A percentile compares a stretch with the other conserved stretches of the same genome.
phyloP scores from a whole-genome alignment of 805 yeast species.

The Candida ulmi region DNA sequence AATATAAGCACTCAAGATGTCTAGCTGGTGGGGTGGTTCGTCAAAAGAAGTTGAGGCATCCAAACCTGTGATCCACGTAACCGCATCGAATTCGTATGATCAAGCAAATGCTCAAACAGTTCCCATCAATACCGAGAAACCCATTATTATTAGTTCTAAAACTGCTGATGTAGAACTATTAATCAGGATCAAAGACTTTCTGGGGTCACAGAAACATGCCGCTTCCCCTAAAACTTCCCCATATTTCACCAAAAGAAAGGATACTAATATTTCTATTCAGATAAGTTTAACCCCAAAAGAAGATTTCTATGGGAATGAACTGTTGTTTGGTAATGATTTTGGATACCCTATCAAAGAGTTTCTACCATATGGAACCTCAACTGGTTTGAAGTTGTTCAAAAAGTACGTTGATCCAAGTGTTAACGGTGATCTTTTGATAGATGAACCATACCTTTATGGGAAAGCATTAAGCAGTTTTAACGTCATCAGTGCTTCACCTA shows the following conservation, averaged over 20 bases:
- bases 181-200: conserved; percentile 42
- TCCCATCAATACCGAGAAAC: conserved; percentile 36
- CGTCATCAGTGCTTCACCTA: conserved; percentile 27
- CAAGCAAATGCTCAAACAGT: conserved; percentile 23
- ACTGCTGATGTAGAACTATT: conserved; percentile 33
- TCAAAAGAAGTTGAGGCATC: background rate
- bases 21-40: background rate
- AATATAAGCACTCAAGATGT: too few species aligned
- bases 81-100: conserved; percentile 8
- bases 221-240: conserved; percentile 20
- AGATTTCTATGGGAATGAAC: conserved; percentile 41
- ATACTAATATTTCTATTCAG: conserved; percentile 30
- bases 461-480: conserved; percentile 54
- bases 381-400: conserved; percentile 52
- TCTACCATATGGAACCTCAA: conserved; percentile 49
- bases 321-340: conserved; percentile 68
- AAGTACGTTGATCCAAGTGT: conserved; percentile 60
- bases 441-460: conserved; percentile 60
- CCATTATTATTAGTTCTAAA: conserved; percentile 31
- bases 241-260: conserved; percentile 19
- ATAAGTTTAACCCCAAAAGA: conserved; percentile 36
- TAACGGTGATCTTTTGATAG: conserved; percentile 54
- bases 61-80: conserved; percentile 3
- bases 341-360: conserved; percentile 50
- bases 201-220: conserved; percentile 35